A percentile compares a stretch with the other conserved stretches of the same genome.
These are phyloP conservation scores for Gliomastix tumulicola DNA, from an alignment of 2,329 filamentous ascomycete genomes.

Conservation along the genomic window DNA sequence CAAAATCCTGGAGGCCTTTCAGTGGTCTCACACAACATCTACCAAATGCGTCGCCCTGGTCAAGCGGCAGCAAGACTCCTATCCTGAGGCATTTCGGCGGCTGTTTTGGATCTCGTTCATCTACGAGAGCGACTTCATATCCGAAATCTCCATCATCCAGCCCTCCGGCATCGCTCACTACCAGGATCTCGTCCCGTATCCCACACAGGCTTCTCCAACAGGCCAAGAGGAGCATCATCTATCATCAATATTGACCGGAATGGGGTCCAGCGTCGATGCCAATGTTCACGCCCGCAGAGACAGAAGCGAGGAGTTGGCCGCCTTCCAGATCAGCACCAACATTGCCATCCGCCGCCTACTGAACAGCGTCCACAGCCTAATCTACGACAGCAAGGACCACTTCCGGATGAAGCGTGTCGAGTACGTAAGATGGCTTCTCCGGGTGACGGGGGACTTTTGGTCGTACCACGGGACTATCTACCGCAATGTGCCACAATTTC, in stretches of 20 bases:
- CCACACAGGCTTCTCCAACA: too few relatives aligned
- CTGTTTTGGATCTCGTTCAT: conserved; percentile 20
- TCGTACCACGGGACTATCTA: conserved; percentile 17
- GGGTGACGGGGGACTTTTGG: conserved; percentile 14
- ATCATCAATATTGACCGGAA: background rate
- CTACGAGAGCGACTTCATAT: conserved; percentile 19
- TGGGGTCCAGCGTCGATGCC: background rate
- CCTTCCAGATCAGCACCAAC: conserved; percentile 21
- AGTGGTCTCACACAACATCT: too few relatives aligned
- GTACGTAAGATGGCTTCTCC: conserved; percentile 16
- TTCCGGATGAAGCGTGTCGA: conserved; percentile 9
- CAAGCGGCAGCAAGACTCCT: too few relatives aligned
- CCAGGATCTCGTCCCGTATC: conserved; percentile 17
- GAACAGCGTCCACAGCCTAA: conserved; percentile 18
- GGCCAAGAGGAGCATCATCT: too few relatives aligned
- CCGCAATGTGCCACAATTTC: conserved; percentile 15
- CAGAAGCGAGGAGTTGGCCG: conserved; percentile 16
- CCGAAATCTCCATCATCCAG: conserved; percentile 15
- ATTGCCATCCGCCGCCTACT: conserved; percentile 18
- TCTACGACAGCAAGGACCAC: conserved; percentile 18
- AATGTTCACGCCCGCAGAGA: background rate
- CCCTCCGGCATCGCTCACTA: conserved; percentile 19
- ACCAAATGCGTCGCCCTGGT: too few relatives aligned
- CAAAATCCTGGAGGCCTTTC: too few relatives aligned
- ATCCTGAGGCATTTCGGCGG: too few relatives aligned